These are phyloP conservation scores for Moesziomyces globuligerus DNA, from an alignment of 1,284 basidiomycete species.

Conservation along the genomic window DNA sequence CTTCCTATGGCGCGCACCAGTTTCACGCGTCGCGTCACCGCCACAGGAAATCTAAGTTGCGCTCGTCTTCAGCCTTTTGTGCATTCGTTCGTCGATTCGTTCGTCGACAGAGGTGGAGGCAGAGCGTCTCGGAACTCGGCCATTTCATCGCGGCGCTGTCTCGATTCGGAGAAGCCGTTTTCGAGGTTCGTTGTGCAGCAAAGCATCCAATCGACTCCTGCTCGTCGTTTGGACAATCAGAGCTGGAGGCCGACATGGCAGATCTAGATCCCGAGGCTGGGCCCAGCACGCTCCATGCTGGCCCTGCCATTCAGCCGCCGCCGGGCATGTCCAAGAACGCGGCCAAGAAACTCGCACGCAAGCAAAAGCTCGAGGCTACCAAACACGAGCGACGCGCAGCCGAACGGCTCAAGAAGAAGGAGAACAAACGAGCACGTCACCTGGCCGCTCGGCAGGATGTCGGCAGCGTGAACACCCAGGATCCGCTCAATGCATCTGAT, in stretches of 20 bases:
- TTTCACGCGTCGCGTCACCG: conserved; percentile 46
- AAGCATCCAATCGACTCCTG: neutral
- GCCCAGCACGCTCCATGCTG: conserved; percentile 10
- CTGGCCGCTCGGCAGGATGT: conserved; percentile 19
- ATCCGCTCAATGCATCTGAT: too few relatives aligned
- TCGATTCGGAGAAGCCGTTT: too few relatives aligned
- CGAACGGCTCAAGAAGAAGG: conserved; percentile 72
- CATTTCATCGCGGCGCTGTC: too few relatives aligned
- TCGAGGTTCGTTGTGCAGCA: too few relatives aligned
- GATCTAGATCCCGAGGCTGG: neutral
- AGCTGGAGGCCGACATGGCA: conserved; percentile 1
- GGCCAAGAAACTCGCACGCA: conserved; percentile 78
- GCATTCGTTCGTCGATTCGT: conserved; percentile 6
- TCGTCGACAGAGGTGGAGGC: conserved; percentile 18
- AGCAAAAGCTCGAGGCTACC: conserved; percentile 74
- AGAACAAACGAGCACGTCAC: conserved; percentile 70
- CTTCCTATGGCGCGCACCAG: conserved; percentile 1
- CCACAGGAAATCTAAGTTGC: too few relatives aligned
- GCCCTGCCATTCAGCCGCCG: conserved; percentile 27
- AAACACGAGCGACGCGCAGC: conserved; percentile 80
- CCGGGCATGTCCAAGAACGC: conserved; percentile 77
- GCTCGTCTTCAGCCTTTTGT: neutral
- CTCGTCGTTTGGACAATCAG: too few relatives aligned
- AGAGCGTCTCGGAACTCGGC: too few relatives aligned
- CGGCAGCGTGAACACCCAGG: conserved; percentile 64